Evolutionary conservation across 345 rosid genomes (phyloP).

Genomic region (Lumnitzera littorea): DNA sequence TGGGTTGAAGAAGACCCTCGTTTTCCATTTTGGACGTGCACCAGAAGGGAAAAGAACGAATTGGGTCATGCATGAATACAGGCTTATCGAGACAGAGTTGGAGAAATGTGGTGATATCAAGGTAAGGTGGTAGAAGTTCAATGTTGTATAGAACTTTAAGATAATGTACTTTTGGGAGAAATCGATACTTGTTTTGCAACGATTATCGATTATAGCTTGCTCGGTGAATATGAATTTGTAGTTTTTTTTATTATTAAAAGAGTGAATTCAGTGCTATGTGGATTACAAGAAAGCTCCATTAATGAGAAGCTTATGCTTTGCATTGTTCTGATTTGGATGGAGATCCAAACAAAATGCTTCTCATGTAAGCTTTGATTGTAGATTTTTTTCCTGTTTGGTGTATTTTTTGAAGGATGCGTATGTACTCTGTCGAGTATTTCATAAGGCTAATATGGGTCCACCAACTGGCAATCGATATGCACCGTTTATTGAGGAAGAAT

Average conservation of each 20-base stretch:
- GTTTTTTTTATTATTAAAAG: too few species aligned
- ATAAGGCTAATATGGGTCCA: conserved; percentile 87
- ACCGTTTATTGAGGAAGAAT: conserved; percentile 70
- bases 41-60: conserved; percentile 57
- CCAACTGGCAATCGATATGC: conserved; percentile 83
- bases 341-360: background rate
- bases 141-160: too few species aligned
- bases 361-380: background rate
- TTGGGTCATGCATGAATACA: conserved; percentile 86
- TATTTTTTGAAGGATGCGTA: conserved; percentile 41
- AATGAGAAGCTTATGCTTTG: too few species aligned
- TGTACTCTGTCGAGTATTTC: conserved; percentile 87
- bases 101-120: conserved; percentile 32
- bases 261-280: too few species aligned
- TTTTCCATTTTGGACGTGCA: conserved; percentile 55
- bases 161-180: too few species aligned
- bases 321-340: background rate
- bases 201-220: too few species aligned
- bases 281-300: too few species aligned
- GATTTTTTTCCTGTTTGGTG: background rate
- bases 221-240: too few species aligned
- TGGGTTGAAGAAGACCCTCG: conserved; percentile 65
- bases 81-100: conserved; percentile 46
- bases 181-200: too few species aligned
- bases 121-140: conserved; percentile 19